Conservation (phyloP, 495 filamentous ascomycete species). For the Geoglossum glabrum region DNA sequence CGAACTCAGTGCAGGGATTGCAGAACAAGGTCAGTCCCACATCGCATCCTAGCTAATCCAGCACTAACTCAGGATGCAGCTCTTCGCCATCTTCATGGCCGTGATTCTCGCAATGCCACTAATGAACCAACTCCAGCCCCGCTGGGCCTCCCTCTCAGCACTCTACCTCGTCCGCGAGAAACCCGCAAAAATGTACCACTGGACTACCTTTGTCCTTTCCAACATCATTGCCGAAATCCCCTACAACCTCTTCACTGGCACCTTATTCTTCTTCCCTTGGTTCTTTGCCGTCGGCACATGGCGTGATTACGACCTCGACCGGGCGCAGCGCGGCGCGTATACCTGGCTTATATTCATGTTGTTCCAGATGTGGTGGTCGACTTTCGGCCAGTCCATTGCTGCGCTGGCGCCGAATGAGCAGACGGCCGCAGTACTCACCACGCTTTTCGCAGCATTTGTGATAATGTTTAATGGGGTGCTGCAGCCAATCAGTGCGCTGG, state of each 20-base stretch:
- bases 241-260: slow-evolving; percentile 6
- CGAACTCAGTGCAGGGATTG: slow-evolving; percentile 38
- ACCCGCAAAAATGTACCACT: too few species aligned
- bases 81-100: too few species aligned
- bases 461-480: slow-evolving; percentile 45
- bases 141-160: not conserved
- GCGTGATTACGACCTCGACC: not conserved
- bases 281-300: not conserved
- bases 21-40: slow-evolving; percentile 46
- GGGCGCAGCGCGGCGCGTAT: not conserved
- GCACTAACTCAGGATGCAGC: too few species aligned
- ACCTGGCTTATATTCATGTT: not conserved
- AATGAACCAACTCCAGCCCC: not conserved
- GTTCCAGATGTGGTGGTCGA: not conserved
- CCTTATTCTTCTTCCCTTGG: not conserved
- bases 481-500: slow-evolving; percentile 32
- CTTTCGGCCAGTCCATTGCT: not conserved
- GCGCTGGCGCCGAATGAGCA: not conserved
- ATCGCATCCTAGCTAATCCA: too few species aligned
- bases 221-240: not conserved
- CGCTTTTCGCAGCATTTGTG: slow-evolving; percentile 33
- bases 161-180: not conserved
- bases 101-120: not conserved
- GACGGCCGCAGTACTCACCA: not conserved
- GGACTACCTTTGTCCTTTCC: too few species aligned